These are phyloP conservation scores for Syzygium syzygioides DNA, from an alignment of 441 rosid genomes.

Conservation along the genomic window DNA sequence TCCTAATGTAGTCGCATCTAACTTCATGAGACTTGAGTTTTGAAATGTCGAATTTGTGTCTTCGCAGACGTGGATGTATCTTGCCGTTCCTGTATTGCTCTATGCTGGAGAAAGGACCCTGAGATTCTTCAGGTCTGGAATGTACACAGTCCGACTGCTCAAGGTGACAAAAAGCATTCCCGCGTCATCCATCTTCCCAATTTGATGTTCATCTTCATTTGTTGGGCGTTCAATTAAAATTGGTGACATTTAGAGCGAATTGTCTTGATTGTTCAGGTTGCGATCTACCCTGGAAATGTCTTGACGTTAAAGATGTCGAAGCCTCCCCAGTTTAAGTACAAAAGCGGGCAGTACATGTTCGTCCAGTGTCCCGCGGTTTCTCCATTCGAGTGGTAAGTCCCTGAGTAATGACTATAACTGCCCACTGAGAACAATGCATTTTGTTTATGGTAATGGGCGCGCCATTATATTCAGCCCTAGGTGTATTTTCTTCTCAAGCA, in stretches of 20 bases:
- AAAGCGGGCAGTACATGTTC: slow-evolving; percentile 68
- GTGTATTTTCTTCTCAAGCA: background rate
- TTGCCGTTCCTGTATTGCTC: slow-evolving; percentile 49
- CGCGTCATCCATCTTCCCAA: background rate
- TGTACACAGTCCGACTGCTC: slow-evolving; percentile 40
- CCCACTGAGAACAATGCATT: background rate
- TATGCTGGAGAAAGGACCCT: slow-evolving; percentile 59
- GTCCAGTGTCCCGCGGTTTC: slow-evolving; percentile 71
- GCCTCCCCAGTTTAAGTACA: slow-evolving; percentile 58
- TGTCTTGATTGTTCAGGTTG: slow-evolving; percentile 44
- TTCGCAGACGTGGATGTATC: slow-evolving; percentile 66
- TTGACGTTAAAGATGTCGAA: slow-evolving; percentile 56
- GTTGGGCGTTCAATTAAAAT: background rate
- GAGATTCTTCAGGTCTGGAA: slow-evolving; percentile 58
- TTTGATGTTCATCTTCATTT: background rate
- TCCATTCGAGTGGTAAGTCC: slow-evolving; percentile 55
- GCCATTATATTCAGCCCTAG: background rate
- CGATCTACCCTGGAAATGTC: slow-evolving; percentile 76
- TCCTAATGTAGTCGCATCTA: background rate
- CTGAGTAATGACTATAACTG: background rate
- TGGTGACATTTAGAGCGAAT: background rate
- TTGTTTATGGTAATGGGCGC: background rate
- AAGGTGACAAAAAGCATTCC: slow-evolving; percentile 25
- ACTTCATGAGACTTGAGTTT: background rate
- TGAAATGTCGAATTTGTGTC: background rate